Evolutionary conservation across 2,329 filamentous ascomycete genomes (phyloP), one percentile per base, ranked within the genome.

Genomic region (Trichoderma sp.): DNA sequence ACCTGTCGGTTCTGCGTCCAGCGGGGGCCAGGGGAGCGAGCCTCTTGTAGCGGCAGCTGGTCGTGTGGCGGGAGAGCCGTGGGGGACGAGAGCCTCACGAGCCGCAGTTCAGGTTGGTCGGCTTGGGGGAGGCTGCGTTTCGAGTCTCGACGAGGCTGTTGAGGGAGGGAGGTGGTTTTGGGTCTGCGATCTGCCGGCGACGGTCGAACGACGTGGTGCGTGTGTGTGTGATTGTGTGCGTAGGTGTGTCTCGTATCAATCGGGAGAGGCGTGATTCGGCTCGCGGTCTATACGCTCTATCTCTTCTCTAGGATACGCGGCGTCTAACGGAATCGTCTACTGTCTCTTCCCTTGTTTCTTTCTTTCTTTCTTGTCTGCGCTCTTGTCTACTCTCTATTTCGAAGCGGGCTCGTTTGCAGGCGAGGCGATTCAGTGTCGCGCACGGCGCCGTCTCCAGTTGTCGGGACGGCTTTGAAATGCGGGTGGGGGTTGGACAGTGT

Each of bases 121-220:
- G 55, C 24, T 58, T n/a, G 34, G 41, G 50, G 19, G 26, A 45
- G 59, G 41, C 48, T 54, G 50, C 44, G 59, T 47, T 52, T 55
- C 41, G 59, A 51, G 59, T 52, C 41, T 63, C 26, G 48, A 39
- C 59, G 50, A 63, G 59, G 59, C 59, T 63, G 28, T 54, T 50
- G 50, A 24, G 41, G 44, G 14, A 41, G 48, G 58, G 44, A 50
- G 48, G 50, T 30, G 50, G 30, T 39, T 14, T 39, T 28, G 50
- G 5, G 15, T 12, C 9, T 34, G 43, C 17, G 43, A 30, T 39
- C 14, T 7, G 55, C 26, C 44, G 56, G 19, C 26, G 43, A 30
- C 17, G 28, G 19, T 50, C 41, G 59, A 26, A 26, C 26, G n/a
- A 51, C 48, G 48, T 51, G 48, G 48, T 51, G 28, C 48, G 48